phyloP scores from a whole-genome alignment of 805 yeast species.

The Komagataella pseudopastoris region DNA sequence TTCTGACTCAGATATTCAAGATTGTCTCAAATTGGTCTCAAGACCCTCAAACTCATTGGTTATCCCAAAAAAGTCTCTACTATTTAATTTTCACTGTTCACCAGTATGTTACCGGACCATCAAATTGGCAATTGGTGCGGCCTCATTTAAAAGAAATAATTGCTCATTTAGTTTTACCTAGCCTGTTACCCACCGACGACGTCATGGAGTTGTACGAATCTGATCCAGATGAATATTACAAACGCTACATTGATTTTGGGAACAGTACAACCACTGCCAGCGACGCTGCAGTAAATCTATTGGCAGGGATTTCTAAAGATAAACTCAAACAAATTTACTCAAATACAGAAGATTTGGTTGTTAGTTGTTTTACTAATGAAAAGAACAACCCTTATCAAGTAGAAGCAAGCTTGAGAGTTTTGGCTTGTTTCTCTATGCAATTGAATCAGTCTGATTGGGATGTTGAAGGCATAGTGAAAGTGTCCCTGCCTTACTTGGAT shows the following conservation, averaged over 20 bases:
- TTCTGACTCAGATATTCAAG: slow-evolving; percentile 43
- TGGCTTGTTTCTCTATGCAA: slow-evolving; percentile 53
- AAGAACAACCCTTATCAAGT: slow-evolving; percentile 26
- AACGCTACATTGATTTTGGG: slow-evolving; percentile 11
- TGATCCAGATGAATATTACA: slow-evolving; percentile 88
- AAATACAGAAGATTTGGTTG: not conserved
- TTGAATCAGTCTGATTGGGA: slow-evolving; percentile 49
- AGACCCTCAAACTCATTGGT: slow-evolving; percentile 34
- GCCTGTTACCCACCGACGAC: slow-evolving; percentile 60
- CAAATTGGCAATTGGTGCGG: slow-evolving; percentile 56
- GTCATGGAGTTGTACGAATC: slow-evolving; percentile 67
- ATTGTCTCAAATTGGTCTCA: slow-evolving; percentile 63
- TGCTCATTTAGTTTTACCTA: slow-evolving; percentile 65
- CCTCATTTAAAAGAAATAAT: slow-evolving; percentile 57
- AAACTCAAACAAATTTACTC: not conserved
- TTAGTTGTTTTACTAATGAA: not conserved
- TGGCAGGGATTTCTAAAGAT: not conserved
- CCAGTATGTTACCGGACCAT: slow-evolving; percentile 40
- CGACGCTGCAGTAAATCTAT: slow-evolving; percentile 18
- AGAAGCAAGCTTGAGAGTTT: slow-evolving; percentile 66
- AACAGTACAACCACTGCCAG: slow-evolving; percentile 26
- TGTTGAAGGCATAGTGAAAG: slow-evolving; percentile 32
- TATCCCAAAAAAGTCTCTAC: slow-evolving; percentile 48
- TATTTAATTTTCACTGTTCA: slow-evolving; percentile 53
- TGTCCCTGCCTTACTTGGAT: slow-evolving; percentile 42